Conservation (phyloP, 495 filamentous ascomycete genomes). For the Symbiotaphrina buchneri region DNA sequence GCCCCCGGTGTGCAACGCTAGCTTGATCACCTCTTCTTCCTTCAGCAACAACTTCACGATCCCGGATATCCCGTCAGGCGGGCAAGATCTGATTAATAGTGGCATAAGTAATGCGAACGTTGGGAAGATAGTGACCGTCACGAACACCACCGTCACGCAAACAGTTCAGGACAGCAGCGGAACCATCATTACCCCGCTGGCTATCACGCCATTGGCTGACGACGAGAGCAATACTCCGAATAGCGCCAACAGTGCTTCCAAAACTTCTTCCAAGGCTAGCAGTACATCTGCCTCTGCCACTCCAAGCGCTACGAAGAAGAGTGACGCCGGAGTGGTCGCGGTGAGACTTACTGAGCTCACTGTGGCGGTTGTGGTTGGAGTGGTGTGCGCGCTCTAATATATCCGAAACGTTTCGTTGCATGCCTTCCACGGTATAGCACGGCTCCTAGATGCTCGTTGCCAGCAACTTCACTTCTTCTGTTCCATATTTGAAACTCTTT, state of each 20-base stretch:
- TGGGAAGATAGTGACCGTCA: constrained; percentile 35
- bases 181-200: constrained; percentile 23
- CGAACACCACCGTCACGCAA: constrained; percentile 22
- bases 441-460: no score
- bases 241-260: constrained; percentile 11
- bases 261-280: neutral
- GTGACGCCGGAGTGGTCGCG: no score
- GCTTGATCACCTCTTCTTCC: constrained; percentile 32
- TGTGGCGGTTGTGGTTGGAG: no score
- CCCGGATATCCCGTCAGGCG: constrained; percentile 29
- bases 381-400: no score
- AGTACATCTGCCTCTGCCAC: neutral
- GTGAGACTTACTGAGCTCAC: no score
- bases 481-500: no score
- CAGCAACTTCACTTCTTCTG: no score
- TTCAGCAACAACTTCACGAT: constrained; percentile 64
- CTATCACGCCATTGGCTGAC: constrained; percentile 24
- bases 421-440: no score
- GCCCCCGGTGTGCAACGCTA: constrained; percentile 32
- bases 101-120: constrained; percentile 26
- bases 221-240: constrained; percentile 32
- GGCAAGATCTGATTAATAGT: constrained; percentile 30
- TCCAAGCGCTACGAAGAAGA: constrained; percentile 1
- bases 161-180: constrained; percentile 32
- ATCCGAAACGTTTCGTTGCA: no score